Evolutionary conservation across 108 stramenopile species (phyloP).

Genomic region (Chaetoceros muelleri): DNA sequence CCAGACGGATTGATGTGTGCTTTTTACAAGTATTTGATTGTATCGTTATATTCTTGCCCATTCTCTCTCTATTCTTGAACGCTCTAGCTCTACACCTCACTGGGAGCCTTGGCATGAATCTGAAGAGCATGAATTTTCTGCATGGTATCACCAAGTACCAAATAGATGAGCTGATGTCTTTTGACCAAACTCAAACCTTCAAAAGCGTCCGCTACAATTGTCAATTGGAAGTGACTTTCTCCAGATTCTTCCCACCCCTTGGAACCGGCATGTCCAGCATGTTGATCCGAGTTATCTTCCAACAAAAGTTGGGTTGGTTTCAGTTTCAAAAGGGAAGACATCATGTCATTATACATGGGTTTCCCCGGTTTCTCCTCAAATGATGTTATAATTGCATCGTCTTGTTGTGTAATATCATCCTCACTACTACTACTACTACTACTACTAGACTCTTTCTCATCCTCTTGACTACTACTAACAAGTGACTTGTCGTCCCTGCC

Average conservation of each 20-base stretch:
- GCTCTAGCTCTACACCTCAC: constrained; percentile 35
- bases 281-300: constrained; percentile 64
- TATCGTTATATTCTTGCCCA: no score
- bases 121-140: constrained; percentile 84
- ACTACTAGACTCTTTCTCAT: constrained; percentile 1
- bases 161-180: constrained; percentile 87
- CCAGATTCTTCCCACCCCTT: constrained; percentile 52
- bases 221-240: constrained; percentile 81
- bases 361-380: constrained; percentile 18
- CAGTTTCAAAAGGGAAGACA: constrained; percentile 51
- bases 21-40: no score
- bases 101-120: constrained; percentile 74
- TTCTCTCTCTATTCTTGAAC: no score
- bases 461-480: neutral
- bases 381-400: constrained; percentile 17
- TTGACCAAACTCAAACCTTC: constrained; percentile 85
- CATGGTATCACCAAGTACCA: constrained; percentile 86
- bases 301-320: constrained; percentile 58
- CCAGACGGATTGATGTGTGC: no score
- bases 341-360: constrained; percentile 77
- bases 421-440: neutral
- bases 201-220: constrained; percentile 81
- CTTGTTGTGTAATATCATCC: no score
- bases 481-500: no score
- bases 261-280: constrained; percentile 64